Percentiles rank a stretch among this genome's conserved stretches.
Evolutionary conservation across 371 early-diverging fungal species (phyloP).

Genomic region (Blakeslea trispora): DNA sequence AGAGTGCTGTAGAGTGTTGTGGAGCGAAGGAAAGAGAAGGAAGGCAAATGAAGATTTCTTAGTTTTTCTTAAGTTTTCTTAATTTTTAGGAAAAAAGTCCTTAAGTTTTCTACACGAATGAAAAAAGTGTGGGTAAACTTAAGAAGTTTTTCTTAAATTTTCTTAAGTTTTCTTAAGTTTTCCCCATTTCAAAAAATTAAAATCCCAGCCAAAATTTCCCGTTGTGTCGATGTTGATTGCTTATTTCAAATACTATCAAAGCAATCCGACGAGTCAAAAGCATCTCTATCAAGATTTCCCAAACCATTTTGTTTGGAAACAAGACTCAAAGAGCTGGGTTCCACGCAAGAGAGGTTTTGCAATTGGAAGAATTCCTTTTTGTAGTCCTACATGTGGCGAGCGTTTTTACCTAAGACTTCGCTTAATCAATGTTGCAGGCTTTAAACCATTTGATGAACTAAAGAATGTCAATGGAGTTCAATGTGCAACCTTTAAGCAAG

Average conservation of each 20-base stretch:
- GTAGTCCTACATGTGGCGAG: constrained; percentile 1
- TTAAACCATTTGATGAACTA: neutral
- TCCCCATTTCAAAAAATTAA: no score
- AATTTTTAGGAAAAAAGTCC: no score
- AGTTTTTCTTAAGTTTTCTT: no score
- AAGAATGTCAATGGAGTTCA: neutral
- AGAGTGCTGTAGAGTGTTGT: no score
- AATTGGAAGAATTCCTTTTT: constrained; percentile 1
- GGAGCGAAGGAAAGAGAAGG: no score
- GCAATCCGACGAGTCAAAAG: no score
- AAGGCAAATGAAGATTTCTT: no score
- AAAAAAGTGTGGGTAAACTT: no score
- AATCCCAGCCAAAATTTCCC: no score
- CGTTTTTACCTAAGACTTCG: neutral
- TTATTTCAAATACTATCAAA: neutral
- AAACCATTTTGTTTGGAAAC: constrained; percentile 1
- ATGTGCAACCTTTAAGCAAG: neutral
- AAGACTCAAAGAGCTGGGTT: neutral
- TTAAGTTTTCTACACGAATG: no score
- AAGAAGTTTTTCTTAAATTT: no score
- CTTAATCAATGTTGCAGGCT: neutral
- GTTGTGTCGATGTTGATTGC: constrained; percentile 8
- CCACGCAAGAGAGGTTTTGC: neutral
- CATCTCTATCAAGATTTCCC: constrained; percentile 12
- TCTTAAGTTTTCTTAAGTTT: no score